These are phyloP conservation scores for Grammothele lineata DNA, from an alignment of 768 basidiomycete genomes.

Conservation along the genomic window DNA sequence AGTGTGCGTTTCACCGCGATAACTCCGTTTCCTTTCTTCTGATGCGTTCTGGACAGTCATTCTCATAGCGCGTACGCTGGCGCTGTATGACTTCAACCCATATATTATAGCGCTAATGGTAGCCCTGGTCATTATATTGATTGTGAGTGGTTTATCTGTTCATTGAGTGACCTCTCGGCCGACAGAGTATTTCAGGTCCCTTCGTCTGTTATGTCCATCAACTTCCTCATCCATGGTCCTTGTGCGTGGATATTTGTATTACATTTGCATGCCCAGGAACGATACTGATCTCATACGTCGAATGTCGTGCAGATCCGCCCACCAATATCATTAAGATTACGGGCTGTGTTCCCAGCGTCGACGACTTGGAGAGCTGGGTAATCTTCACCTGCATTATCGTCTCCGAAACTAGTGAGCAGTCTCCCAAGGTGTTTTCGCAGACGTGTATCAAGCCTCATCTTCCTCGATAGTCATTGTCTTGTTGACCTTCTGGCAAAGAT, in stretches of 20 bases:
- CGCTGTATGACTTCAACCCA: neutral
- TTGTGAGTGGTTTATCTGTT: too few relatives aligned
- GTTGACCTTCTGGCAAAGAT: too few relatives aligned
- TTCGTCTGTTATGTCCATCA: neutral
- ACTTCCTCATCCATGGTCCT: neutral
- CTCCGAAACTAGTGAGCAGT: slow-evolving; percentile 1
- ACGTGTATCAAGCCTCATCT: too few relatives aligned
- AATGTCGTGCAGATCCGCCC: too few relatives aligned
- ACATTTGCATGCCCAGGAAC: too few relatives aligned
- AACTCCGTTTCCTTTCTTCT: too few relatives aligned
- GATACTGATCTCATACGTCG: too few relatives aligned
- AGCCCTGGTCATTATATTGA: neutral
- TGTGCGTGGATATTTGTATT: neutral
- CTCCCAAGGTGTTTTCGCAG: neutral
- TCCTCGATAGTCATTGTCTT: too few relatives aligned
- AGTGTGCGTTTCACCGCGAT: too few relatives aligned
- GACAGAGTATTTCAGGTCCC: neutral
- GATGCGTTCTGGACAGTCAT: neutral
- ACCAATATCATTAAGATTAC: neutral
- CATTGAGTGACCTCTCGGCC: too few relatives aligned
- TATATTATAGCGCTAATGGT: neutral
- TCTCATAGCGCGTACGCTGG: slow-evolving; percentile 3
- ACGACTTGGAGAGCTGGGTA: slow-evolving; percentile 1
- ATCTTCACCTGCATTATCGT: neutral
- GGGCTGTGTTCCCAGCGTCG: slow-evolving; percentile 1